phyloP scores from a whole-genome alignment of 148 eudicot genomes.

The Camellia sinensis region DNA sequence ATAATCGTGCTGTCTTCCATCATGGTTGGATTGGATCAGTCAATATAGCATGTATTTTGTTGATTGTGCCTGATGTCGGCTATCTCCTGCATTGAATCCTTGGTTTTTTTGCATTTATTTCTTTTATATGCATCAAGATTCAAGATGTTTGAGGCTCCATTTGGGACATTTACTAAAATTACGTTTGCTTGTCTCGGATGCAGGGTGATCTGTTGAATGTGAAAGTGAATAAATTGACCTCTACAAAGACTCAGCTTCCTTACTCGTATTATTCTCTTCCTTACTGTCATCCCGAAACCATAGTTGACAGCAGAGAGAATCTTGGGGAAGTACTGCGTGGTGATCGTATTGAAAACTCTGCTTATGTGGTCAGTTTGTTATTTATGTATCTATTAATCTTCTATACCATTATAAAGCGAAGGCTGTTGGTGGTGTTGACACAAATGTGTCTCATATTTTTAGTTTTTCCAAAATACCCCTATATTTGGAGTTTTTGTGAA shows the following conservation, averaged over 20 bases:
- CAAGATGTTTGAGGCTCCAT: neutral
- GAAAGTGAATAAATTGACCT: slow-evolving; percentile 60
- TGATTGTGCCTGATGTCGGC: neutral
- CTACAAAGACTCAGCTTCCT: slow-evolving; percentile 65
- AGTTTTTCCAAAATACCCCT: too few relatives aligned
- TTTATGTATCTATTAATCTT: too few relatives aligned
- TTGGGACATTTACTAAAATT: neutral
- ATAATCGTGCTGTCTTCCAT: too few relatives aligned
- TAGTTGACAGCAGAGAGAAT: slow-evolving; percentile 64
- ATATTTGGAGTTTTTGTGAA: too few relatives aligned
- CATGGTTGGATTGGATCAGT: too few relatives aligned
- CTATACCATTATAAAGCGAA: too few relatives aligned
- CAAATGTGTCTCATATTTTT: too few relatives aligned
- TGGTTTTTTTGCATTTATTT: neutral
- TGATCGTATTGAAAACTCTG: slow-evolving; percentile 63
- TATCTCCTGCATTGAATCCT: neutral
- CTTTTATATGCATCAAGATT: neutral
- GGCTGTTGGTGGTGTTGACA: too few relatives aligned
- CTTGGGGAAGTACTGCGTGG: slow-evolving; percentile 74
- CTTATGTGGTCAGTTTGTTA: slow-evolving; percentile 44
- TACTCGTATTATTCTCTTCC: slow-evolving; percentile 60
- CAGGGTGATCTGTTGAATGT: slow-evolving; percentile 58
- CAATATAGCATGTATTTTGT: neutral
- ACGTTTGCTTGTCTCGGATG: slow-evolving; percentile 13
- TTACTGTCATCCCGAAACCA: slow-evolving; percentile 43